Evolutionary conservation across 1,284 basidiomycete species (phyloP).

Genomic region (Ceratorhiza oryzae-sativae): DNA sequence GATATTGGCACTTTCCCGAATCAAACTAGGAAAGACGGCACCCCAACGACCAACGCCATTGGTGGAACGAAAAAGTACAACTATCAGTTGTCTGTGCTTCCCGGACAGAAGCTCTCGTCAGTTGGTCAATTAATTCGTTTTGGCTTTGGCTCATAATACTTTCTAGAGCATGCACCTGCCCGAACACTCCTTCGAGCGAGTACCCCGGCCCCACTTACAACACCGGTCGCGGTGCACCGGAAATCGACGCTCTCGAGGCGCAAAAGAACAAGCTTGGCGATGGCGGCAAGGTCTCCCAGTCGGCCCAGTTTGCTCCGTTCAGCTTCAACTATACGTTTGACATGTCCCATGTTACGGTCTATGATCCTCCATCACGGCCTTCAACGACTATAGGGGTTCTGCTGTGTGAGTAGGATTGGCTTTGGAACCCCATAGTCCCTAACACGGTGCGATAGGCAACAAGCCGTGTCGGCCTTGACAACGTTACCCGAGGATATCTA

Average conservation of each 20-base stretch:
- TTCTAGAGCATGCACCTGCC: slow-evolving; percentile 42
- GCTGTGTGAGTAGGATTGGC: slow-evolving; percentile 11
- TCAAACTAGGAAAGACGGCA: slow-evolving; percentile 48
- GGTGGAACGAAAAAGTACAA: slow-evolving; percentile 37
- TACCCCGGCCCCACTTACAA: slow-evolving; percentile 41
- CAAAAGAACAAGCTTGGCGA: slow-evolving; percentile 41
- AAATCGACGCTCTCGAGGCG: slow-evolving; percentile 44
- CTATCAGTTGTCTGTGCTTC: slow-evolving; percentile 38
- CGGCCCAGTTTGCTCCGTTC: slow-evolving; percentile 70
- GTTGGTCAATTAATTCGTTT: background rate
- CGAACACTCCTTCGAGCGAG: slow-evolving; percentile 39
- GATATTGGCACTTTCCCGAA: slow-evolving; percentile 58
- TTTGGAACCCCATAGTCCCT: background rate
- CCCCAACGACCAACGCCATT: slow-evolving; percentile 36
- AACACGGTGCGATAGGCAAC: background rate
- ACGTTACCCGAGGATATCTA: slow-evolving; percentile 32
- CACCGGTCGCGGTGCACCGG: slow-evolving; percentile 40
- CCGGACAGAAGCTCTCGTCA: slow-evolving; percentile 42
- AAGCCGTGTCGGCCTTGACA: slow-evolving; percentile 33
- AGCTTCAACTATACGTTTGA: slow-evolving; percentile 60
- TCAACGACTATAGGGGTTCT: slow-evolving; percentile 54
- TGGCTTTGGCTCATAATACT: background rate
- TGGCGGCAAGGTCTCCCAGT: slow-evolving; percentile 62
- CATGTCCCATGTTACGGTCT: slow-evolving; percentile 56
- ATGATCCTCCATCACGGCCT: slow-evolving; percentile 52